Evolutionary conservation across 257 asterid genomes (phyloP).

Genomic region (Solanum stenotomum): DNA sequence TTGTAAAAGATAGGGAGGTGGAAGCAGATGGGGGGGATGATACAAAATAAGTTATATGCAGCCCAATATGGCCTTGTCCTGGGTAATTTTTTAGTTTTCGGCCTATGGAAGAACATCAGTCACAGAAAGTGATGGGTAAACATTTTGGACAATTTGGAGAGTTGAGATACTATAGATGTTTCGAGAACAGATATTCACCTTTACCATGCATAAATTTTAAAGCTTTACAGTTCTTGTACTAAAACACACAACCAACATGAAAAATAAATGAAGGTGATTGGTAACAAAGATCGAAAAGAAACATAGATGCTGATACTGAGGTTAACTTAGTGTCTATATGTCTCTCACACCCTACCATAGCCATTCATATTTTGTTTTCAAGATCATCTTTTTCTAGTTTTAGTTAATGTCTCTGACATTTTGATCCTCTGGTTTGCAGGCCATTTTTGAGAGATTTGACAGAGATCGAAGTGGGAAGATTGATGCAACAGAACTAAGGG

Average conservation of each 20-base stretch:
- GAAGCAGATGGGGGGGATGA: background rate
- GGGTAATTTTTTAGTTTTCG: background rate
- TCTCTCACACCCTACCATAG: background rate
- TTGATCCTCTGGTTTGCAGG: slow-evolving; percentile 25
- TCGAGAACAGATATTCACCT: background rate
- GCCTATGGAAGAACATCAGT: background rate
- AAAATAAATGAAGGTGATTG: background rate
- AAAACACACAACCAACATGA: background rate
- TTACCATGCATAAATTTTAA: background rate
- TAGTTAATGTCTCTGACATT: background rate
- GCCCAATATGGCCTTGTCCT: background rate
- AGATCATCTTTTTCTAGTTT: background rate
- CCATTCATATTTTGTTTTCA: background rate
- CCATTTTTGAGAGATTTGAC: slow-evolving; percentile 65
- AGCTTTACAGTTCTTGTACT: background rate
- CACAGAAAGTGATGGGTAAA: background rate
- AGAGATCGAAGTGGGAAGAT: slow-evolving; percentile 77
- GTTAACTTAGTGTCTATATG: background rate
- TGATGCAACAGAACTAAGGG: slow-evolving; percentile 68
- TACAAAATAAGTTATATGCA: background rate
- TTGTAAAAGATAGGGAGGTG: background rate
- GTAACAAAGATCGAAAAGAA: background rate
- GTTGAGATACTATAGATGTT: background rate
- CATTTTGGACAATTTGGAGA: background rate
- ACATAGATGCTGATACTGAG: background rate